Percentiles rank a stretch among this genome's conserved stretches.
phyloP scores from a whole-genome alignment of 2,329 filamentous ascomycete species.

The Bisporella sp. region DNA sequence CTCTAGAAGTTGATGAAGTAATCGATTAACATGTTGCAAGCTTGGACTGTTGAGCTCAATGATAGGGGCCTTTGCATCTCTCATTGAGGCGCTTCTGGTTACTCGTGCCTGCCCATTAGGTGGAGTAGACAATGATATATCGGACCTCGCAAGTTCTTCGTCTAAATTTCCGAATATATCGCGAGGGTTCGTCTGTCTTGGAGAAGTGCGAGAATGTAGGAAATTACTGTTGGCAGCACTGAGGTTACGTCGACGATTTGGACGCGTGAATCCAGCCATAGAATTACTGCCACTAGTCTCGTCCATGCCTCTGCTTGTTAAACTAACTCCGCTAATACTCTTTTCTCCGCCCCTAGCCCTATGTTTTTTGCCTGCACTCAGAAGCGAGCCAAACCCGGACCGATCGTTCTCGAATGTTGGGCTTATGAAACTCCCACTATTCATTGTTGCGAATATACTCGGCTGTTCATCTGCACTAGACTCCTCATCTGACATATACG shows the following conservation, averaged over 20 bases:
- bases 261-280: conserved; percentile 52
- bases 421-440: conserved; percentile 57
- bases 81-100: conserved; percentile 78
- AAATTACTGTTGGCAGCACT: conserved; percentile 71
- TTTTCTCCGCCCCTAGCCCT: conserved; percentile 68
- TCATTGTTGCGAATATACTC: conserved; percentile 71
- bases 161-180: conserved; percentile 25
- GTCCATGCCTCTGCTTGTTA: conserved; percentile 58
- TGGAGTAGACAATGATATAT: conserved; percentile 13
- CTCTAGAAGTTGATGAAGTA: conserved; percentile 75
- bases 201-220: conserved; percentile 63
- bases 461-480: conserved; percentile 91
- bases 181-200: conserved; percentile 47
- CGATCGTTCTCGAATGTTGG: conserved; percentile 69
- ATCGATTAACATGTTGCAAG: conserved; percentile 76
- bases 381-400: conserved; percentile 59
- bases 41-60: conserved; percentile 83
- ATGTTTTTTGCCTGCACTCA: conserved; percentile 69
- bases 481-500: conserved; percentile 90
- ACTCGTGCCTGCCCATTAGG: conserved; percentile 35
- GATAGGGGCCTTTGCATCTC: conserved; percentile 64
- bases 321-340: conserved; percentile 63
- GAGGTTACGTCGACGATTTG: conserved; percentile 68
- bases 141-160: conserved; percentile 19
- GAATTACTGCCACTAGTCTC: conserved; percentile 50